Conservation (phyloP, 2,329 filamentous ascomycete genomes). For the Ceratocystis harringtonii region DNA sequence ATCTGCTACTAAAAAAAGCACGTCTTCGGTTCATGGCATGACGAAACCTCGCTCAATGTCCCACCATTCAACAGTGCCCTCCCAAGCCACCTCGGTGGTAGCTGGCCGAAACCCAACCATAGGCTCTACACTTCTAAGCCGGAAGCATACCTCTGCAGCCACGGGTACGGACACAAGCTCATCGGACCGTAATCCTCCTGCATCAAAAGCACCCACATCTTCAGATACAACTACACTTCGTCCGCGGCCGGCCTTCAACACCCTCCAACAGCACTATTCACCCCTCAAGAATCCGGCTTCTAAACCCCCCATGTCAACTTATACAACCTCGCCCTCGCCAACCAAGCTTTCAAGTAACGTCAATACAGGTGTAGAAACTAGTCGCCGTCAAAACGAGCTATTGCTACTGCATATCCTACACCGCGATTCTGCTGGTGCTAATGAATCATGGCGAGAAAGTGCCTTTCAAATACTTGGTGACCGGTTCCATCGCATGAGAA, state of each 20-base stretch:
- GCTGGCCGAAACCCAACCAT: neutral
- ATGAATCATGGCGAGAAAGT: slow-evolving; percentile 39
- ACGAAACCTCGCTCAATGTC: slow-evolving; percentile 22
- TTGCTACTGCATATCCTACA: slow-evolving; percentile 52
- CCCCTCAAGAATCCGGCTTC: slow-evolving; percentile 44
- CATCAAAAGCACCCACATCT: slow-evolving; percentile 9
- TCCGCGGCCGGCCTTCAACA: slow-evolving; percentile 43
- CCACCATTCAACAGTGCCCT: slow-evolving; percentile 5
- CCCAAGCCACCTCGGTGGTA: neutral
- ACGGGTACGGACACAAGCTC: neutral
- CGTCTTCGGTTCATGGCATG: neutral
- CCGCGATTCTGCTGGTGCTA: slow-evolving; percentile 33
- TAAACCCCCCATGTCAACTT: slow-evolving; percentile 44
- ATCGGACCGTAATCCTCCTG: neutral
- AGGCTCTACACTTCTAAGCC: neutral
- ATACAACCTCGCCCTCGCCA: slow-evolving; percentile 45
- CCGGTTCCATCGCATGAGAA: slow-evolving; percentile 30
- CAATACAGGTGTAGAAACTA: slow-evolving; percentile 42
- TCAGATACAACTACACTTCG: slow-evolving; percentile 22
- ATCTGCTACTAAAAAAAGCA: neutral
- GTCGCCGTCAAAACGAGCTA: slow-evolving; percentile 46
- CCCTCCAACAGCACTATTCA: slow-evolving; percentile 52
- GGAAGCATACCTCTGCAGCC: neutral
- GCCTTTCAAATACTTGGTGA: slow-evolving; percentile 34
- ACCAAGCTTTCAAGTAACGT: slow-evolving; percentile 47